Evolutionary conservation across 345 rosid genomes (phyloP).

Genomic region (Populus davidiana): DNA sequence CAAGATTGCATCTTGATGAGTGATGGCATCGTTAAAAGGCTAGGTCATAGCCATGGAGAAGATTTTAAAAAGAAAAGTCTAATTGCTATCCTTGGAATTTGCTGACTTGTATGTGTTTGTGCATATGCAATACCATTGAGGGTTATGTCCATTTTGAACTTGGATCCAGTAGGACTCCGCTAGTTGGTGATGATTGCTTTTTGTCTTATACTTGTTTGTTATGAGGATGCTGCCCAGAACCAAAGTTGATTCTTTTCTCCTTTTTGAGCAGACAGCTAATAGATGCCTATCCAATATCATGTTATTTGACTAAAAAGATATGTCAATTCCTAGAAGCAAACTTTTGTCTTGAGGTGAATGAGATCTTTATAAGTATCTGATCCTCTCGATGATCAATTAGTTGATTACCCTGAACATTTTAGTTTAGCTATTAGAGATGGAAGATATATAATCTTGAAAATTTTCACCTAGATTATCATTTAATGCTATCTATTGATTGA

Average conservation of each 20-base stretch:
- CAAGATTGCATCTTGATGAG: not conserved
- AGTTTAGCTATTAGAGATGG: not conserved
- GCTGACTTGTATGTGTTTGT: not conserved
- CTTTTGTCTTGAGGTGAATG: not conserved
- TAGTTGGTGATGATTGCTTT: not conserved
- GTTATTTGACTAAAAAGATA: not conserved
- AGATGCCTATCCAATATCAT: not conserved
- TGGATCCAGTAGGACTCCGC: not conserved
- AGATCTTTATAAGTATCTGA: not conserved
- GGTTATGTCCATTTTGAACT: not conserved
- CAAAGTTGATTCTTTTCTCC: not conserved
- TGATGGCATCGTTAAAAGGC: not conserved
- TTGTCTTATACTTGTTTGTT: not conserved
- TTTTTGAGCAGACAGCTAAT: no score
- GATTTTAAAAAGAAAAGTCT: not conserved
- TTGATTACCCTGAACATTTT: not conserved
- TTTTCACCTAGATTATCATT: not conserved
- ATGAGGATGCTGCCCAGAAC: not conserved
- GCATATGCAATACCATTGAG: not conserved
- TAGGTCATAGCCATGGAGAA: not conserved
- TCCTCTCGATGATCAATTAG: not conserved
- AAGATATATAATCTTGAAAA: not conserved
- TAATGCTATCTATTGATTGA: not conserved
- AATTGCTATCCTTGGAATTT: not conserved
- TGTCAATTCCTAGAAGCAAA: not conserved